Evolutionary conservation across 1,139 yeast species (phyloP).

Genomic region (Zhuliangozyma parablackwelliae): DNA sequence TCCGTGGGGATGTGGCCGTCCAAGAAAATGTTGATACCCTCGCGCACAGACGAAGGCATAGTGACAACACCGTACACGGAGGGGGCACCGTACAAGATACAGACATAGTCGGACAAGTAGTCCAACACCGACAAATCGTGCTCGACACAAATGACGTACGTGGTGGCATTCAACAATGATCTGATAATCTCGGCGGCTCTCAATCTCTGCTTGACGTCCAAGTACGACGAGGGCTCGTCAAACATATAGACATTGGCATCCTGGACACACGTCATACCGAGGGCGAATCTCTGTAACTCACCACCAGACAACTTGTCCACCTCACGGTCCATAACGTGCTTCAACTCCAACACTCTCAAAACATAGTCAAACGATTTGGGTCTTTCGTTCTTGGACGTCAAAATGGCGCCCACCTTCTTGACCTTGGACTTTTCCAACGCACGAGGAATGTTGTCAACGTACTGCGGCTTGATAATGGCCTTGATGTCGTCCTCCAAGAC

Average conservation of each 20-base stretch:
- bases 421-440: constrained; percentile 86
- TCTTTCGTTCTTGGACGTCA: constrained; percentile 72
- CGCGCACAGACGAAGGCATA: constrained; percentile 92
- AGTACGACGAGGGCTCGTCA: constrained; percentile 97
- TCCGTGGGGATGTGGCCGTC: constrained; percentile 98
- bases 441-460: constrained; percentile 93
- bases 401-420: constrained; percentile 79
- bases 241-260: constrained; percentile 95
- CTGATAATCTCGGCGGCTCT: constrained; percentile 95
- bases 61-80: constrained; percentile 98
- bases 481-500: constrained; percentile 89
- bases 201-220: constrained; percentile 97
- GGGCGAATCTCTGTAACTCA: constrained; percentile 96
- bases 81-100: constrained; percentile 96
- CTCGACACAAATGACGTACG: constrained; percentile 92
- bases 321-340: constrained; percentile 74
- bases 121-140: constrained; percentile 97
- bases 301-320: constrained; percentile 93
- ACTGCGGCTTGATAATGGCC: constrained; percentile 96
- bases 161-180: constrained; percentile 68
- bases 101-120: constrained; percentile 90
- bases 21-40: constrained; percentile 95
- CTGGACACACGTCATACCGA: constrained; percentile 96
- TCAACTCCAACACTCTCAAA: constrained; percentile 66
- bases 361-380: constrained; percentile 56